A percentile compares a stretch with the other conserved stretches of the same genome.
These are phyloP conservation scores for Rosa rugosa DNA, from an alignment of 306 rosid genomes.

Conservation along the genomic window DNA sequence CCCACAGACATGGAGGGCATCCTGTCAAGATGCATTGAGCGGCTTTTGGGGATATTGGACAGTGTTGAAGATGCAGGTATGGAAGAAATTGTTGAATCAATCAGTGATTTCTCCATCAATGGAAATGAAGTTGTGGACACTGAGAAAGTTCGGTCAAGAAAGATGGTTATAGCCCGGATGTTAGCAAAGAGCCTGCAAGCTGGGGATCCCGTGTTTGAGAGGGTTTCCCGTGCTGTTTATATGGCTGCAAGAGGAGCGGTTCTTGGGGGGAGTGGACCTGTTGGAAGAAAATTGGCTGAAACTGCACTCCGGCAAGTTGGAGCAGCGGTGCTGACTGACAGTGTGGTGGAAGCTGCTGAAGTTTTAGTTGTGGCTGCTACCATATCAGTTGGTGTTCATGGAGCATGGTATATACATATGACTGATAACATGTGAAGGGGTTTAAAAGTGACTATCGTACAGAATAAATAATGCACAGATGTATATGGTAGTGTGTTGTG, in stretches of 20 bases:
- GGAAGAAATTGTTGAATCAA: conserved; percentile 66
- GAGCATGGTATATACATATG: conserved; percentile 69
- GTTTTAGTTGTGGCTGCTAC: conserved; percentile 78
- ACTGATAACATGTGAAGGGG: conserved; percentile 31
- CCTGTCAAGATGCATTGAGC: conserved; percentile 43
- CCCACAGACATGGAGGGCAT: conserved; percentile 52
- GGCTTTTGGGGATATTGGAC: conserved; percentile 52
- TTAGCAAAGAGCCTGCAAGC: conserved; percentile 79
- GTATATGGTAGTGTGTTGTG: conserved; percentile 9
- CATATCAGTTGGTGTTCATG: conserved; percentile 73
- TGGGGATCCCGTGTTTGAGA: conserved; percentile 84
- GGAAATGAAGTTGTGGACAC: conserved; percentile 35
- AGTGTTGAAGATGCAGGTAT: conserved; percentile 58
- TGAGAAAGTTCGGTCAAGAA: conserved; percentile 48
- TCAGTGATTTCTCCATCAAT: conserved; percentile 39
- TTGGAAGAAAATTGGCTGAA: conserved; percentile 69
- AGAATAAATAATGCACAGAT: conserved; percentile 8
- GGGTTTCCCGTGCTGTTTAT: conserved; percentile 63
- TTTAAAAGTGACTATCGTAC: background rate
- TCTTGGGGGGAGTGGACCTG: conserved; percentile 70
- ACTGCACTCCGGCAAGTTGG: conserved; percentile 76
- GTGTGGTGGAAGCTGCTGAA: conserved; percentile 64
- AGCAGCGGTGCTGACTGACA: conserved; percentile 48
- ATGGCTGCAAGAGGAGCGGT: conserved; percentile 64
- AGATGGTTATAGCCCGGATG: conserved; percentile 63